These are phyloP conservation scores for Quercus tomentella DNA, from an alignment of 331 rosid species.

Conservation along the genomic window DNA sequence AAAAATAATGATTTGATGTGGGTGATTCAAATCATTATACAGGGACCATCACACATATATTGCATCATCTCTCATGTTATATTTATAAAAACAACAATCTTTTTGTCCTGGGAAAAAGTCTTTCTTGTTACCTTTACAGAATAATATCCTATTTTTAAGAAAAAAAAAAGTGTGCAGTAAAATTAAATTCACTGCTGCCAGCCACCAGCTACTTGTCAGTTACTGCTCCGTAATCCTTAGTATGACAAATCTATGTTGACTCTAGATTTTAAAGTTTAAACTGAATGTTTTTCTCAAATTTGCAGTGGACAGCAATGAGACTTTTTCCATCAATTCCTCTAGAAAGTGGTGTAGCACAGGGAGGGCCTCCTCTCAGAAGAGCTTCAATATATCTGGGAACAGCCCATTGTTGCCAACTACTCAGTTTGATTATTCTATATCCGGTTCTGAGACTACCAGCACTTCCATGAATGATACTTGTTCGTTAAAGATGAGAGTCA, in stretches of 20 bases:
- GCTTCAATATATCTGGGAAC: constrained; percentile 35
- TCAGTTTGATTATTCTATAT: constrained; percentile 33
- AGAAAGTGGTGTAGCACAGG: constrained; percentile 27
- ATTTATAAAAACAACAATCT: background rate
- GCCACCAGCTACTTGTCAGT: constrained; percentile 1
- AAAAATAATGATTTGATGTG: background rate
- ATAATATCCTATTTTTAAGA: background rate
- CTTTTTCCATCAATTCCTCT: constrained; percentile 33
- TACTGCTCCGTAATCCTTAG: constrained; percentile 2
- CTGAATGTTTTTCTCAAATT: constrained; percentile 24
- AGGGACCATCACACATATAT: background rate
- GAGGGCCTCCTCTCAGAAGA: constrained; percentile 40
- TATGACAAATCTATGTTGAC: background rate
- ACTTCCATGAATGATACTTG: constrained; percentile 49
- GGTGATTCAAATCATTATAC: background rate
- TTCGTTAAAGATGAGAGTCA: constrained; percentile 57
- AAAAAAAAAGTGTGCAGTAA: background rate
- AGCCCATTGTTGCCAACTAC: constrained; percentile 28
- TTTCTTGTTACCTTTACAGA: background rate
- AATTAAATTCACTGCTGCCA: constrained; percentile 10
- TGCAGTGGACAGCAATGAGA: constrained; percentile 38
- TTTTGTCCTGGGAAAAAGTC: background rate
- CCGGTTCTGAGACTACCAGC: constrained; percentile 66
- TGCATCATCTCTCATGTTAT: background rate
- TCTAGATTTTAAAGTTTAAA: constrained; percentile 15